Evolutionary conservation across 257 asterid genomes (phyloP).

Genomic region (Nicotiana attenuata): DNA sequence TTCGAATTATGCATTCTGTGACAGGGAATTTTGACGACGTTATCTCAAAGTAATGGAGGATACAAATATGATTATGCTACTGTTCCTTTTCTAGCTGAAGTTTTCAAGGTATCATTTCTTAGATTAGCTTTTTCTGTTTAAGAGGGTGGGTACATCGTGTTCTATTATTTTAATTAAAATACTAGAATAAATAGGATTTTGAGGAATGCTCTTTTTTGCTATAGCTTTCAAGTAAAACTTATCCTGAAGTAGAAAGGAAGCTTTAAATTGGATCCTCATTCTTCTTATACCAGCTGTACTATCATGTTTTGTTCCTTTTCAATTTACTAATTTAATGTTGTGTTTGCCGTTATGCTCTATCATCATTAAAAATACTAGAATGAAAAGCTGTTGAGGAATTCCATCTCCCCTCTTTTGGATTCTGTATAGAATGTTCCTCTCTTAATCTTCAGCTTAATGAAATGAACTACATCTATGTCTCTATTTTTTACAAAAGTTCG

Average conservation of each 20-base stretch:
- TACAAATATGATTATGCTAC: conserved; percentile 90
- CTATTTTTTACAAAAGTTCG: neutral
- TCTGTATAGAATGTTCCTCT: neutral
- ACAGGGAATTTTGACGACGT: conserved; percentile 90
- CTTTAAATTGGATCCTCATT: neutral
- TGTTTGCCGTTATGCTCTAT: neutral
- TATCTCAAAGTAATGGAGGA: conserved; percentile 85
- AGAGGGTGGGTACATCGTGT: neutral
- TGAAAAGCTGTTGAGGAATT: neutral
- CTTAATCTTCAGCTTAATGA: neutral
- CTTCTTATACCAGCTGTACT: neutral
- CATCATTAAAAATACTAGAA: neutral
- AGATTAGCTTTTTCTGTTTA: neutral
- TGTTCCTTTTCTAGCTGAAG: conserved; percentile 98
- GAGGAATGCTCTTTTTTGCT: neutral
- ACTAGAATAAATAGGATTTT: neutral
- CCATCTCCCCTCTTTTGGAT: neutral
- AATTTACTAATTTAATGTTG: neutral
- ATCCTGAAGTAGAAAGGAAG: neutral
- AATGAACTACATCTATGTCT: neutral
- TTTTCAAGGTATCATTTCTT: conserved; percentile 59
- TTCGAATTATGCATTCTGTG: conserved; percentile 3
- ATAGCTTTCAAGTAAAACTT: neutral
- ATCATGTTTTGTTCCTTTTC: neutral
- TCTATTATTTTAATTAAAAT: neutral